Conservation (phyloP, 2,329 filamentous ascomycete species). For the Cyclaneusma minus region DNA sequence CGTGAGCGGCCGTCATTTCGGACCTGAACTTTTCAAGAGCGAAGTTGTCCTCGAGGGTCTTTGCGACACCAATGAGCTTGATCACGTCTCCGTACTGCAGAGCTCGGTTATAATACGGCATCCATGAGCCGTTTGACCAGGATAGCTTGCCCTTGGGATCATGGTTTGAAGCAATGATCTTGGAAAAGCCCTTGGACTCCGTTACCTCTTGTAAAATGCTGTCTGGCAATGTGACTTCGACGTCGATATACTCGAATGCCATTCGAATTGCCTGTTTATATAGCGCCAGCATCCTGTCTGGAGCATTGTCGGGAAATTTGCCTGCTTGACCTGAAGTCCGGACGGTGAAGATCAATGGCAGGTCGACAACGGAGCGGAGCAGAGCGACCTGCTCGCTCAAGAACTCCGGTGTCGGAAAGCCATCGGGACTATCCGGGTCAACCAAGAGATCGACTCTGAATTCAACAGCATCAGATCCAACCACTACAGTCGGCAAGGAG, state of each 20-base stretch:
- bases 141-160: conserved; percentile 66
- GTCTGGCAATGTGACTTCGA: conserved; percentile 77
- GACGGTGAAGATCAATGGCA: conserved; percentile 86
- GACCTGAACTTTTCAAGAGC: conserved; percentile 68
- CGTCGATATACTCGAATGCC: conserved; percentile 82
- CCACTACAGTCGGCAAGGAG: conserved; percentile 54
- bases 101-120: conserved; percentile 76
- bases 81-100: conserved; percentile 84
- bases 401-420: conserved; percentile 53
- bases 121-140: conserved; percentile 90
- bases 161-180: conserved; percentile 91
- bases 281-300: conserved; percentile 55
- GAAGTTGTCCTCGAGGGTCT: conserved; percentile 70
- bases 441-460: conserved; percentile 81
- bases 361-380: conserved; percentile 52
- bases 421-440: conserved; percentile 39
- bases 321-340: conserved; percentile 78
- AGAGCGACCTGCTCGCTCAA: conserved; percentile 70
- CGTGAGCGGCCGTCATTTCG: conserved; percentile 56
- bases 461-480: conserved; percentile 87
- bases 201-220: conserved; percentile 55
- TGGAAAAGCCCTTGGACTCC: conserved; percentile 51
- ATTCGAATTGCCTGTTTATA: conserved; percentile 68
- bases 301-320: conserved; percentile 63
- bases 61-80: conserved; percentile 79